phyloP scores from a whole-genome alignment of 805 yeast species.

The Yamadazyma ubonensis region DNA sequence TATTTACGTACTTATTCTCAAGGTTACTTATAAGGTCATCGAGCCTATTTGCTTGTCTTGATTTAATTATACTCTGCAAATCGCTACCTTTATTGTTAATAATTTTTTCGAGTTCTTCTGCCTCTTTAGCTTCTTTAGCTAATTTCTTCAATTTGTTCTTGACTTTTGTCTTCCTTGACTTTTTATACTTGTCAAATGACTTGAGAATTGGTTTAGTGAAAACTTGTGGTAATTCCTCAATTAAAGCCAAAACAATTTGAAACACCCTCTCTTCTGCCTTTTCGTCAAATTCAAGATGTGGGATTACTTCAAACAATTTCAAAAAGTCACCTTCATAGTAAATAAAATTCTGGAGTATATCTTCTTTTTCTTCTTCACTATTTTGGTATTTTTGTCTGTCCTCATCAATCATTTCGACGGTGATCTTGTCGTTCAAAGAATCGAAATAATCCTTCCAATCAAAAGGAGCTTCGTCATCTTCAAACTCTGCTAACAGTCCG shows the following conservation, averaged over 20 bases:
- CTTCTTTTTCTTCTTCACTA: conserved; percentile 57
- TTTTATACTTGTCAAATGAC: conserved; percentile 52
- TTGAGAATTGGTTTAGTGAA: conserved; percentile 31
- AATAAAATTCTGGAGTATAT: conserved; percentile 58
- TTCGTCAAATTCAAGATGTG: conserved; percentile 66
- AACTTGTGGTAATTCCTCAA: conserved; percentile 36
- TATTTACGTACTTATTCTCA: conserved; percentile 50
- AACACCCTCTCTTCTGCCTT: conserved; percentile 63
- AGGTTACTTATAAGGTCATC: conserved; percentile 47
- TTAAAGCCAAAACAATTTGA: conserved; percentile 43
- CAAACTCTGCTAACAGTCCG: conserved; percentile 51
- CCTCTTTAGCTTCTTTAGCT: conserved; percentile 66
- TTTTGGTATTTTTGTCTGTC: conserved; percentile 65
- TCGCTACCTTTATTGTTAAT: conserved; percentile 40
- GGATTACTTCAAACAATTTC: conserved; percentile 67
- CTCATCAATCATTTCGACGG: conserved; percentile 64
- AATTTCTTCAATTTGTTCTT: conserved; percentile 48
- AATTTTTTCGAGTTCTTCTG: conserved; percentile 46
- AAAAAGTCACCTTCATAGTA: conserved; percentile 68
- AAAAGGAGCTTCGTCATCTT: conserved; percentile 41
- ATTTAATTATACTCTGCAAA: conserved; percentile 48
- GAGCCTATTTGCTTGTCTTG: conserved; percentile 42
- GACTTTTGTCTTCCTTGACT: conserved; percentile 48
- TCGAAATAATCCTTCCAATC: conserved; percentile 61
- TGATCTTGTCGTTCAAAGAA: conserved; percentile 48